Evolutionary conservation across 1,284 basidiomycete genomes (phyloP), one percentile per base, ranked within the genome.

Genomic region (Mrakiaceae sp.): DNA sequence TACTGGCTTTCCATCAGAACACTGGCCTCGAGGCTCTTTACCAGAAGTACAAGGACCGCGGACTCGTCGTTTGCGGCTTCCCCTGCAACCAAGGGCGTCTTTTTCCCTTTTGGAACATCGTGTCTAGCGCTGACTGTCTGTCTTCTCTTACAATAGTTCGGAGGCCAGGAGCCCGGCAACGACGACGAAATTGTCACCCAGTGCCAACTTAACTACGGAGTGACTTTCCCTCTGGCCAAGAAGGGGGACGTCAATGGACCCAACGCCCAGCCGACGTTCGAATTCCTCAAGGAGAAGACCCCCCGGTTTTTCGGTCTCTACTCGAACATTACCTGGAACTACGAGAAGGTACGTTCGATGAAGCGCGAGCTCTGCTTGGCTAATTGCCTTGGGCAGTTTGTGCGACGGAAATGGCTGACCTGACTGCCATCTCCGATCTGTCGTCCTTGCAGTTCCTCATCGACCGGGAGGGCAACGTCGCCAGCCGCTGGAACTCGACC

Each of bases 81-180:
- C 91, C 91, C 46, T 93, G 87, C 79, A 93, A 94, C 74, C 90
- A 93, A 79, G 88, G 88, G 66, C 66, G 79, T 70, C 8, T 59
- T 58, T 53, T 39, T 49, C 64, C 9, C 11, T 27, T 12, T 47
- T 48, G 39, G 16, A n/a, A 14, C 14, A 6, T 43, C 8, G 54
- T 4, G 14, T 11, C 48, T n/a, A 39, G 10, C 27, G 9, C 54
- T 55, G 54, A 55, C 54, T 39, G 11, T 39, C 11, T 49, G 4
- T 39, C 3, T 11, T 55, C 6, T 39, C 42, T 2, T 42, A 53
- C 40, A 64, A 6, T 51, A 60, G 39, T 64, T 78, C 71, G 74
- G 73, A 55, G 72, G 82, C 2, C 87, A 90, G 76, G 88, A 91
- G 72, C 88, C 88, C 1, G 85, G 81, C 39, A 78, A 81, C 27